Base-by-base conservation (phyloP, 164 flowering plant species). In the Annona squamosa region DNA sequence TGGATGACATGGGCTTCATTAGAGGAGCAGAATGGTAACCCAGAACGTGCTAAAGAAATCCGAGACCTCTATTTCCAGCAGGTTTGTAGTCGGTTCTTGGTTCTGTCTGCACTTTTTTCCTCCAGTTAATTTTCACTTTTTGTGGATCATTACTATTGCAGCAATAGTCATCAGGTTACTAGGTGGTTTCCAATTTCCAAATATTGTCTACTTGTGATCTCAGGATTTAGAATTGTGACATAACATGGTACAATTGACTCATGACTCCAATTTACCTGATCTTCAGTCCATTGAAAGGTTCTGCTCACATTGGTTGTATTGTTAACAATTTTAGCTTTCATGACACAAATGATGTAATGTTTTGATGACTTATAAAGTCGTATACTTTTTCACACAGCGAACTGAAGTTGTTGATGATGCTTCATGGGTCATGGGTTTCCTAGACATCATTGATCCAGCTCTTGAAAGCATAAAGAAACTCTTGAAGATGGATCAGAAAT, bases 1-100 rank as follows among this genome's bases (percentile, higher is more conserved):
- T 95, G 99, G 99, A 89, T 87, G 98, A 91, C 99, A 64, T 95
- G 98, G 98, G 98, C 97, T 62, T 79, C 88, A 68, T 13, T 95
- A 68, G 98, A 91, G 81, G 99, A 95, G 74, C 88, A 88, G 70
- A 96, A 91, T 83, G 99, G 99, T 65, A 90, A 93, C 77, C 59
- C 89, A 65, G 81, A 84, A 4, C 93, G 99, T 18, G 96, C 99
- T 63, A 97, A 95, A 77, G 98, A 95, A 84, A 91, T 95, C 42
- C 90, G 99, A 3, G 78, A 93, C 76, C 90, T 91, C 72, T 95
- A 91, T 74, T 92, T 87, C 79, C 99, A 91, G 80, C 99, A 95
- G 90, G 99, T 90, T 46, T 7, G 67, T 12, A 89, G 99, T 90
- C 46, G 18, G 67, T 12, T 5, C 17, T 63, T 46, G 17, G 10